Evolutionary conservation across 176 grass and related monocot species (phyloP), one percentile per base, ranked within the genome.

Genomic region (Carex cristatella): DNA sequence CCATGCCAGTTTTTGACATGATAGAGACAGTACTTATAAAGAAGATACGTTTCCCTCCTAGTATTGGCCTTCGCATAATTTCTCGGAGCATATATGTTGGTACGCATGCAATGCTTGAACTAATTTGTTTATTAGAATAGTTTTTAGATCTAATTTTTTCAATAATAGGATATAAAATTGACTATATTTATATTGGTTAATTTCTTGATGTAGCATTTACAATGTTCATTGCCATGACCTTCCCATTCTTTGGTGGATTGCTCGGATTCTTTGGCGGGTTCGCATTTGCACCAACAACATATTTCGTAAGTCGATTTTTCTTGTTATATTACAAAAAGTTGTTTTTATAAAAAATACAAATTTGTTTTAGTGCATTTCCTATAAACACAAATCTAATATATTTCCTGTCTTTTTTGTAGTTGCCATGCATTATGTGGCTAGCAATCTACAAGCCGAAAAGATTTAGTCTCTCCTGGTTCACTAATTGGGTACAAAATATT

Each of bases 1-100:
- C 94, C 9, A 97, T 97, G 90, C 92, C 94, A 0, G 95, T 94
- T 40, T 94, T 98, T 30, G 95, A 98, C 85, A 98, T 98, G 95
- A 89, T 98, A 14, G 95, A 98, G 75, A 94, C 95, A 11, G 83
- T 93, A 51, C 89, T 98, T 16, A 89, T 98, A 80, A 98, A 94
- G 79, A 93, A 93, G 46, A 32, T 98, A 51, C 56, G n/a, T 1
- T 93, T 94, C 68, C 48, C 82, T 1, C 95, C 95, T 8, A 84
- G 95, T 23, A 40, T 93, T 2, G 84, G 32, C 1, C 91, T 98
- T 67, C 95, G 95, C 16, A 53, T 98, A 61, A 82, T 94, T 28
- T 73, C 92, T 2, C 85, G 95, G 16, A 87, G 84, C 0, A 0
- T 86, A 66, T 98, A 98, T 30, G 95, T 98, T 81, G 95, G 95